Conservation (phyloP, 75 land plant genomes). For the Pinus taeda region DNA sequence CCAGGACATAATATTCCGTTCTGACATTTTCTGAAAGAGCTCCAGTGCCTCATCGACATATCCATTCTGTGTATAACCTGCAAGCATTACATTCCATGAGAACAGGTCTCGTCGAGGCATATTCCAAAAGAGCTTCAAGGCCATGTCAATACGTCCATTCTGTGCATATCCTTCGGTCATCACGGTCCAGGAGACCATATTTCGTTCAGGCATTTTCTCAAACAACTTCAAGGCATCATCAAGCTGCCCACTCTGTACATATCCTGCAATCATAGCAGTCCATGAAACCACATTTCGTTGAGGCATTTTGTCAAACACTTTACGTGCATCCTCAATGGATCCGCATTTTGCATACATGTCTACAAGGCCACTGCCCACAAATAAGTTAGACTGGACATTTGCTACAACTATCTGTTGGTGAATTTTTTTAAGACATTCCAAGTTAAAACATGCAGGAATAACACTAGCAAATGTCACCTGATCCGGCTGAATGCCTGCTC, state of each 20-base stretch:
- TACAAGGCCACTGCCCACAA: slow-evolving; percentile 18
- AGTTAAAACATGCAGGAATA: not conserved
- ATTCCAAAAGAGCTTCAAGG: slow-evolving; percentile 21
- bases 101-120: slow-evolving; percentile 25
- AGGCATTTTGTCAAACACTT: slow-evolving; percentile 23
- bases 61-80: slow-evolving; percentile 29
- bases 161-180: slow-evolving; percentile 11
- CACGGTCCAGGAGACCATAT: slow-evolving; percentile 9
- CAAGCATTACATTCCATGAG: slow-evolving; percentile 47
- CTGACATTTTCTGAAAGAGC: slow-evolving; percentile 31
- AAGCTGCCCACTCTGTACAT: slow-evolving; percentile 10
- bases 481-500: not conserved
- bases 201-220: slow-evolving; percentile 7
- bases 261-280: slow-evolving; percentile 28
- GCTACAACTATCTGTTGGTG: not conserved
- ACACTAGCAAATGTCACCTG: not conserved
- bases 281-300: slow-evolving; percentile 18
- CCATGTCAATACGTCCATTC: slow-evolving; percentile 15
- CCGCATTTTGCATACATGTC: slow-evolving; percentile 17
- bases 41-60: slow-evolving; percentile 22
- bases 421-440: not conserved
- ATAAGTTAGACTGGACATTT: not conserved
- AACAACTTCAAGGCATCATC: slow-evolving; percentile 15
- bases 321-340: slow-evolving; percentile 5
- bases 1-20: slow-evolving; percentile 38